Base-by-base conservation (phyloP, 2,329 filamentous ascomycete genomes). In the Stagonosporopsis vannaccii region DNA sequence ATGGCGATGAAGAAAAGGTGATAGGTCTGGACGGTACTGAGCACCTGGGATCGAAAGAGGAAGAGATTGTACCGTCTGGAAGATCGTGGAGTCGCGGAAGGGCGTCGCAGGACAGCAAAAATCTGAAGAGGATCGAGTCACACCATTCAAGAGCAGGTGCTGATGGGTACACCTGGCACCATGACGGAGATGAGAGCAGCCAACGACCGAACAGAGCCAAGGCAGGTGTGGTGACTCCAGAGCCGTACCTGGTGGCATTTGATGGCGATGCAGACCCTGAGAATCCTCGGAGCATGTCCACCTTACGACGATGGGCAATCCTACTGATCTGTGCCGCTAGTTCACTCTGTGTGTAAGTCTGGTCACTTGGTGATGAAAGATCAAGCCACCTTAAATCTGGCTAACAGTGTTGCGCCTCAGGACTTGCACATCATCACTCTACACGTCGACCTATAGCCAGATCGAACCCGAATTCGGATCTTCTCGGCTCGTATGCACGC, bases 351-450 rank as follows among this genome's bases (percentile, higher is more conserved):
- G 92, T 97, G 89, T 93, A 83, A 82, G 90, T 87, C n/a, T 30
- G 19, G 6, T 26, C 35, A 25, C 33, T 6, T 23, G 12, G 12
- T 6, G 26, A 15, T n/a, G 28, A 28, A 19, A 17, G 11, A 26
- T n/a, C 8, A 30, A 36, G 35, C 37, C 55, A 42, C 42, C 42
- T 22, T 13, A 12, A 13, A 43, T 25, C 23, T 35, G 26, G 26
- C 61, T 64, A 41, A 64, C 30, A 26, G 12, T 20, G 23, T 42
- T 23, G 9, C 52, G 58, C 25, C 43, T 48, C 66, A 92, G 90
- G 50, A 96, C 92, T 8, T 92, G 89, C 71, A 86, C 90, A 1
- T 93, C 90, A 43, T 95, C 92, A n/a, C 87, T 96, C 66, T 97
- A 97, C 76, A 94, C 92, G 0, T 86, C 86, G 12, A 95, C 90